Conservation (phyloP, 768 basidiomycete species). For the Leccinum boreale region DNA sequence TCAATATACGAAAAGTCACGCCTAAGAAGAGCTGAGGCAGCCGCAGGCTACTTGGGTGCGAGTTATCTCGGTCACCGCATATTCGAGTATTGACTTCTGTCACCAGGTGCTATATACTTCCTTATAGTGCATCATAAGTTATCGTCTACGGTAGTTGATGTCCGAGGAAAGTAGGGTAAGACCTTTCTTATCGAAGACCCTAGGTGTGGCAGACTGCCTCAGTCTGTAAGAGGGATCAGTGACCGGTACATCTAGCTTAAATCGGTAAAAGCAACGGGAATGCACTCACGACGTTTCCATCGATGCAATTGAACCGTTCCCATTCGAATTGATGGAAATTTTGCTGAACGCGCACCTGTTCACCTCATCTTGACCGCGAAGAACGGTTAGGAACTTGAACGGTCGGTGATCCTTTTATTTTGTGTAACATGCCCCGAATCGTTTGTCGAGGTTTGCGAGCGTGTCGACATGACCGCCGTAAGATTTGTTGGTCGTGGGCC, state of each 20-base stretch:
- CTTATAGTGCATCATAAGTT: conserved; percentile 32
- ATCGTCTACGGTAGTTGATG: neutral
- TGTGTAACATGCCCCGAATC: neutral
- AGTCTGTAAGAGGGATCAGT: conserved; percentile 9
- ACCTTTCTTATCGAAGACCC: neutral
- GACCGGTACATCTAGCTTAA: conserved; percentile 12
- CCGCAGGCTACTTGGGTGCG: conserved; percentile 78
- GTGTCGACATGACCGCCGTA: neutral
- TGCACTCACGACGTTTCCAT: conserved; percentile 13
- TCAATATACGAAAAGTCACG: conserved; percentile 33
- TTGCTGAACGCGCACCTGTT: too few relatives aligned
- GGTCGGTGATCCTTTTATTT: conserved; percentile 10
- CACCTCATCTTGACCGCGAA: too few relatives aligned
- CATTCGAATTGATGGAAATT: too few relatives aligned
- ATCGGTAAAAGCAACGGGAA: conserved; percentile 9
- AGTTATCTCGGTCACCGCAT: neutral
- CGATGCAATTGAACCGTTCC: neutral
- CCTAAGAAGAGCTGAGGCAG: conserved; percentile 85
- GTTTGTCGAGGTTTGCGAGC: neutral
- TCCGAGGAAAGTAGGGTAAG: neutral
- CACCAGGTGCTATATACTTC: conserved; percentile 60
- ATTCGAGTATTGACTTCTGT: conserved; percentile 3
- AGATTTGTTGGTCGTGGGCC: conserved; percentile 4
- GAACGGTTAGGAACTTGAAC: neutral
- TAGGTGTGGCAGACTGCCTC: neutral